phyloP scores from a whole-genome alignment of 306 rosid species.

The Vigna nakashimae region DNA sequence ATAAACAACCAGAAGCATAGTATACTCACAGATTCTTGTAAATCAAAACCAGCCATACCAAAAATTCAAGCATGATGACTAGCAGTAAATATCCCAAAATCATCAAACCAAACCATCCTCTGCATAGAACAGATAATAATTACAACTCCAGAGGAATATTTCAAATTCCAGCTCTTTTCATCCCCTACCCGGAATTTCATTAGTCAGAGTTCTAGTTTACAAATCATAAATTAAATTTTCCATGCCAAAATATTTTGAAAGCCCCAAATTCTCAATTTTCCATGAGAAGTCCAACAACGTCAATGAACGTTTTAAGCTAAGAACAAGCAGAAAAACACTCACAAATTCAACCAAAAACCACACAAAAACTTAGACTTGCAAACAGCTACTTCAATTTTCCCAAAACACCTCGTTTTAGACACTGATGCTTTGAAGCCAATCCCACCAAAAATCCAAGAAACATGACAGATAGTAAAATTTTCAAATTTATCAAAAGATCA shows the following conservation, averaged over 20 bases:
- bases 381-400: neutral
- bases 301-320: neutral
- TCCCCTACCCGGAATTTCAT: neutral
- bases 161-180: neutral
- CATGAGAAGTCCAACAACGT: neutral
- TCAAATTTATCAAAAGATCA: conserved; percentile 7
- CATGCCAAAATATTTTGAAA: neutral
- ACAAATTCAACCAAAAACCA: neutral
- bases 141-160: neutral
- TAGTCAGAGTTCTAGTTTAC: neutral
- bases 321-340: neutral
- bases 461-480: neutral
- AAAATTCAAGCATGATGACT: conserved; percentile 13
- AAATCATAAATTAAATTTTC: neutral
- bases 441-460: conserved; percentile 23
- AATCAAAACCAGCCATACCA: conserved; percentile 4
- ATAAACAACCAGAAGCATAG: neutral
- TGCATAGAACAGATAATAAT: neutral
- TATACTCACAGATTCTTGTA: neutral
- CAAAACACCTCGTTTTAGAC: neutral
- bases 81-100: neutral
- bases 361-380: neutral
- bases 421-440: neutral
- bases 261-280: neutral
- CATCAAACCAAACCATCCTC: conserved; percentile 11